Evolutionary conservation across 2,329 filamentous ascomycete species (phyloP).

Genomic region (Calonectria pteridis): DNA sequence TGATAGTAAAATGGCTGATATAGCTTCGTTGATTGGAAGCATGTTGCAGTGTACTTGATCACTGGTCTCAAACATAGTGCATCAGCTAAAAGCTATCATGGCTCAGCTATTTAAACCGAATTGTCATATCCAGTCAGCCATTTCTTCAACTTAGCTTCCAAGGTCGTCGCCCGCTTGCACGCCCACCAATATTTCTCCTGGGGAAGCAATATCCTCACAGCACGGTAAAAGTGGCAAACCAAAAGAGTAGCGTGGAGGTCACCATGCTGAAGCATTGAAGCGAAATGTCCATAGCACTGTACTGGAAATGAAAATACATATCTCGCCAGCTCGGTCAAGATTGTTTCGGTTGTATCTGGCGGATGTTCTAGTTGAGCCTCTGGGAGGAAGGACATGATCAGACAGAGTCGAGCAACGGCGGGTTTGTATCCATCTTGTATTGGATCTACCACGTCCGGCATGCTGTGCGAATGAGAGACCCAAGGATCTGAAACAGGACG

Average conservation of each 20-base stretch:
- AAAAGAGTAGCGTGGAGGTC: not conserved
- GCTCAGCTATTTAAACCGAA: not conserved
- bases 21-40: not conserved
- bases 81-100: not conserved
- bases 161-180: not conserved
- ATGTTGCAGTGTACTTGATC: not conserved
- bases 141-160: not conserved
- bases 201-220: not conserved
- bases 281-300: not conserved
- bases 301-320: conserved; percentile 1
- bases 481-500: not conserved
- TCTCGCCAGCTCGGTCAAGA: not conserved
- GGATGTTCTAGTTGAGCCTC: not conserved
- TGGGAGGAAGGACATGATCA: not conserved
- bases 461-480: not conserved
- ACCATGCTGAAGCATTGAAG: not conserved
- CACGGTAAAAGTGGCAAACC: not conserved
- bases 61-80: not conserved
- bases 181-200: conserved; percentile 1
- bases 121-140: not conserved
- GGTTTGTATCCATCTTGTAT: not conserved
- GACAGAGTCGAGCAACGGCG: not conserved
- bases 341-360: not conserved
- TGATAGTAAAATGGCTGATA: not conserved
- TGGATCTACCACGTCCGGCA: not conserved